phyloP scores from a whole-genome alignment of 495 filamentous ascomycete species.

The Thozetella sp. region DNA sequence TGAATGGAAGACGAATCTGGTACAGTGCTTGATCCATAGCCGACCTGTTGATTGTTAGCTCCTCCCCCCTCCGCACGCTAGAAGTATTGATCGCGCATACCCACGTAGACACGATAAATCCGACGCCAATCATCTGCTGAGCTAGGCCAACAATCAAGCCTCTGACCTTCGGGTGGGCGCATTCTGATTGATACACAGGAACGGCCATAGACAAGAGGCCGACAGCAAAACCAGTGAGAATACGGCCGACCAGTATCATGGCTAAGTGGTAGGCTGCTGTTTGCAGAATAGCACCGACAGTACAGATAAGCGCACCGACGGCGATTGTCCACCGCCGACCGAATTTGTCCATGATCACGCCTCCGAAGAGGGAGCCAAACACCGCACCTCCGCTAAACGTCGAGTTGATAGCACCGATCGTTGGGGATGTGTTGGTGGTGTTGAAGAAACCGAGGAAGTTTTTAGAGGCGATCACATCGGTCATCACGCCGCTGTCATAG shows the following conservation, averaged over 20 bases:
- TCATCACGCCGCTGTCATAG: constrained; percentile 57
- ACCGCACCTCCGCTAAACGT: constrained; percentile 37
- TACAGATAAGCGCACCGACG: constrained; percentile 54
- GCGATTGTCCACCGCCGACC: constrained; percentile 56
- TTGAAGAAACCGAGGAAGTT: constrained; percentile 23
- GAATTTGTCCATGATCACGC: constrained; percentile 14
- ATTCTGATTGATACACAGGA: constrained; percentile 42
- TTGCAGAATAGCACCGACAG: constrained; percentile 51
- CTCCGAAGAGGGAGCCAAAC: constrained; percentile 32
- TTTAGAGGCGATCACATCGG: constrained; percentile 49
- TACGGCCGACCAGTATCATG: constrained; percentile 50
- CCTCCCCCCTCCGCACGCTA: no score
- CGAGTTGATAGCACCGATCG: constrained; percentile 16
- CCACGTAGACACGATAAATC: constrained; percentile 15
- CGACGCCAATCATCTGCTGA: constrained; percentile 15
- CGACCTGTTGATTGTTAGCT: no score
- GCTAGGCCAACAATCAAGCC: constrained; percentile 11
- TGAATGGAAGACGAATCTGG: constrained; percentile 31
- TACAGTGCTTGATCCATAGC: constrained; percentile 45
- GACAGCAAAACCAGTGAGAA: constrained; percentile 47
- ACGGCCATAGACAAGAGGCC: constrained; percentile 48
- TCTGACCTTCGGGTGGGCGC: constrained; percentile 14
- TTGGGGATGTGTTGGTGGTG: constrained; percentile 6
- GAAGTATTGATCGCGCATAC: no score
- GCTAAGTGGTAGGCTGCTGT: constrained; percentile 42